These are phyloP conservation scores for Aspergillus sp. DNA, from an alignment of 2,329 filamentous ascomycete species.

Conservation along the genomic window DNA sequence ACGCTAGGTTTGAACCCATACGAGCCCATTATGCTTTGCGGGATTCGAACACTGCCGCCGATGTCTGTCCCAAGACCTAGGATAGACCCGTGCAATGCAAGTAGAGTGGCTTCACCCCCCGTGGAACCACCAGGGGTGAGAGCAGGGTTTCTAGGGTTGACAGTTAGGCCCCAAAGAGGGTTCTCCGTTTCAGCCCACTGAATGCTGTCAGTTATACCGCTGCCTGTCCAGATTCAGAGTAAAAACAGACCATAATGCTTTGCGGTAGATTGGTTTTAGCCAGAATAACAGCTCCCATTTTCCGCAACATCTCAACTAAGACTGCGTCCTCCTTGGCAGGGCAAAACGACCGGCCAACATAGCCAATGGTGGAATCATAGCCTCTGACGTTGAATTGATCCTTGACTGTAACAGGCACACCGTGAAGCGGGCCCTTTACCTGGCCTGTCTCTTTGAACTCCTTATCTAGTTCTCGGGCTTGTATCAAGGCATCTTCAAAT, in stretches of 20 bases:
- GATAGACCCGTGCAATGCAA: constrained; percentile 44
- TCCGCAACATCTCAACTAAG: constrained; percentile 50
- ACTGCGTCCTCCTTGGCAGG: constrained; percentile 52
- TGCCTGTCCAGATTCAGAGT: neutral
- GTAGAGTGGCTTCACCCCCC: constrained; percentile 45
- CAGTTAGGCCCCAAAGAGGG: constrained; percentile 52
- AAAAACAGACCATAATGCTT: constrained; percentile 51
- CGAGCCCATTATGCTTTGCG: constrained; percentile 48
- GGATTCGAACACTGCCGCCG: constrained; percentile 53
- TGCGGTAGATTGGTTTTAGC: constrained; percentile 55
- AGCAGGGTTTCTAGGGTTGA: constrained; percentile 43
- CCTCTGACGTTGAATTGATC: constrained; percentile 64
- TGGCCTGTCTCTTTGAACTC: constrained; percentile 33
- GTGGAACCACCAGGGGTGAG: constrained; percentile 52
- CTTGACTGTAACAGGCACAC: constrained; percentile 58
- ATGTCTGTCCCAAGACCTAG: constrained; percentile 55
- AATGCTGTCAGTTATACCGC: neutral
- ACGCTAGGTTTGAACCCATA: constrained; percentile 50
- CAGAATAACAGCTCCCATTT: constrained; percentile 53
- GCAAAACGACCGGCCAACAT: constrained; percentile 52
- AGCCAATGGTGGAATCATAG: constrained; percentile 59
- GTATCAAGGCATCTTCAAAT: constrained; percentile 34
- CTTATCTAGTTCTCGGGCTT: constrained; percentile 32
- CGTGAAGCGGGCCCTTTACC: constrained; percentile 53
- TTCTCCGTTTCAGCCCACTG: constrained; percentile 58